Base-by-base conservation (phyloP, 23 red algal genomes). In the Gracilaria caudata region DNA sequence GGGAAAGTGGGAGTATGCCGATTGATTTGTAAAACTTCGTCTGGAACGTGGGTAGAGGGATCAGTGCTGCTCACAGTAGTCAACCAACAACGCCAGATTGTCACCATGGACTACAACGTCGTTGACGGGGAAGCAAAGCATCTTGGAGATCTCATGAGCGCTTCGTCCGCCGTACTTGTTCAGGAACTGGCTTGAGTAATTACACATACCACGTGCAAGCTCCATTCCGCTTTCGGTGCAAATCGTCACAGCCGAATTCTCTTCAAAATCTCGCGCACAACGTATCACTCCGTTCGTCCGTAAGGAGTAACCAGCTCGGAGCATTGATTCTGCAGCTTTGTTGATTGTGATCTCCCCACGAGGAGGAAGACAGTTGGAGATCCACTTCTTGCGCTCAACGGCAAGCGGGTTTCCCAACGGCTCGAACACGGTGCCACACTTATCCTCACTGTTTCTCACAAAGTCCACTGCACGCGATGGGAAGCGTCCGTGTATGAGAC, bases 331-430 rank as follows among this genome's bases (percentile, higher is more conserved):
- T 0, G 97, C 93, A 35, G 86, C 66, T 16, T 70, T 83, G 51
- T 83, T 87, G n/a, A 99, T 56, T 23, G 54, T 72, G 8, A 99
- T 84, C 35, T 81, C 86, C 0, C 97, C 97, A 35, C 81, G 64
- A 0, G 97, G 97, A 1, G 89, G 88, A 7, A 99, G 81, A 47
- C 93, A 91, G 40, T 99, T 94, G 17, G 90, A 89, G 60, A 99
- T 95, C 97, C 97, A 99, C 34, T 88, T 79, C 28, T 93, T 94
- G 13, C 93, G 86, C 16, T 89, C 89, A 3, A 75, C 77, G 23
- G 73, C 63, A 64, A 99, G 89, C 17, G 91, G 90, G n/a, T 33
- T 81, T 26, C 56, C 72, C 24, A 82, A 61, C 2, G 90, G 87
- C 53, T 94, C 77, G 51, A 99, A 99, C 20, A 99, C 84, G 14